A percentile compares a stretch with the other conserved stretches of the same genome.
Evolutionary conservation across 805 yeast genomes (phyloP).

Genomic region (Candida lessepsii): DNA sequence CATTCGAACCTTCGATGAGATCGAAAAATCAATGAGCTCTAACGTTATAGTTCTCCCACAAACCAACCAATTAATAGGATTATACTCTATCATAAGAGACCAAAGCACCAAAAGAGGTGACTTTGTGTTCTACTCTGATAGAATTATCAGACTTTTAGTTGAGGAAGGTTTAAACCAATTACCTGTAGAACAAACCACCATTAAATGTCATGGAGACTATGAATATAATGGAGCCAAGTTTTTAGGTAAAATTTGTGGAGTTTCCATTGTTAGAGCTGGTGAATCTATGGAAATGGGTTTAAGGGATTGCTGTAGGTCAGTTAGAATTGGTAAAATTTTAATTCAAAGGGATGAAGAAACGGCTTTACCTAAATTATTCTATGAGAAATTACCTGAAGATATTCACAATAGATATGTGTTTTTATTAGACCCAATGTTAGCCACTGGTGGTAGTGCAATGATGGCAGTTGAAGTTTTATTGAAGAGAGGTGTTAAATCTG

Average conservation of each 20-base stretch:
- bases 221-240: constrained; percentile 75
- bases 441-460: constrained; percentile 97
- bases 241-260: constrained; percentile 95
- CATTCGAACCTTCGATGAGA: too few relatives aligned
- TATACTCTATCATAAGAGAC: constrained; percentile 89
- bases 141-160: constrained; percentile 89
- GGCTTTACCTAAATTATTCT: constrained; percentile 85
- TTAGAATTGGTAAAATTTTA: constrained; percentile 91
- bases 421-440: constrained; percentile 94
- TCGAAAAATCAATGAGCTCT: constrained; percentile 1
- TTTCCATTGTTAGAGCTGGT: constrained; percentile 96
- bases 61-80: constrained; percentile 84
- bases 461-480: constrained; percentile 94
- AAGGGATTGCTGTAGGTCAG: constrained; percentile 95
- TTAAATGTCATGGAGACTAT: constrained; percentile 76
- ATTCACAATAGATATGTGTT: constrained; percentile 86
- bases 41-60: constrained; percentile 77
- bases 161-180: constrained; percentile 94
- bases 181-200: constrained; percentile 71
- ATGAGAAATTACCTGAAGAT: constrained; percentile 92
- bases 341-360: constrained; percentile 99
- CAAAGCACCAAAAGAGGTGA: constrained; percentile 80
- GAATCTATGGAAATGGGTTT: constrained; percentile 99
- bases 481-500: constrained; percentile 81
- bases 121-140: constrained; percentile 91